A percentile compares a stretch with the other conserved stretches of the same genome.
phyloP scores from a whole-genome alignment of 1,284 basidiomycete species.

The Cryptococcus floricola region DNA sequence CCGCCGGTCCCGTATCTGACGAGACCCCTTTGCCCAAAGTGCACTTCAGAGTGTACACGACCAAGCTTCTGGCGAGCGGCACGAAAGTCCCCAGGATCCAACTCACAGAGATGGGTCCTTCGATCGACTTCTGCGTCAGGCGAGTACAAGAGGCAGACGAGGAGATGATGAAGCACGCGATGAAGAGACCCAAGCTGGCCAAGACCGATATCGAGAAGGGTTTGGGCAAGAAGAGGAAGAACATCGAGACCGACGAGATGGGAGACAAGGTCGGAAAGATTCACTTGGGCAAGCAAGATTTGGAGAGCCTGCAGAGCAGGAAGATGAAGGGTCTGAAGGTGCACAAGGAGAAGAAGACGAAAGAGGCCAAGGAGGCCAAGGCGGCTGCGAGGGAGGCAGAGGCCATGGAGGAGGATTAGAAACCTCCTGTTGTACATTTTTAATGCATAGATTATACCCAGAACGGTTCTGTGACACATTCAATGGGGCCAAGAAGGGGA shows the following conservation, averaged over 20 bases:
- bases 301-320: constrained; percentile 68
- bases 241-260: constrained; percentile 97
- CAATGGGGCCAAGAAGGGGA: too few species aligned
- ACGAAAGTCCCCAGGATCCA: constrained; percentile 70
- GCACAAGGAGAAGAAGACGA: constrained; percentile 21
- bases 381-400: constrained; percentile 19
- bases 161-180: constrained; percentile 74
- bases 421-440: constrained; percentile 7
- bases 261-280: constrained; percentile 88
- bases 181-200: constrained; percentile 79
- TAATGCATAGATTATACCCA: background rate
- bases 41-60: constrained; percentile 84
- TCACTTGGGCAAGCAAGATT: constrained; percentile 86
- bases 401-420: constrained; percentile 14
- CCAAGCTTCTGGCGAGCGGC: constrained; percentile 70
- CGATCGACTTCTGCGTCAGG: constrained; percentile 76
- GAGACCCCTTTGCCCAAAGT: constrained; percentile 64
- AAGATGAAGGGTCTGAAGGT: constrained; percentile 51
- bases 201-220: constrained; percentile 80
- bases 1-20: constrained; percentile 59
- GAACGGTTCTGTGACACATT: background rate
- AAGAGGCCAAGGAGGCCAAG: constrained; percentile 14
- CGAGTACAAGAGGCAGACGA: constrained; percentile 69
- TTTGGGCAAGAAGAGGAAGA: constrained; percentile 88
- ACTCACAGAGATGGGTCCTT: constrained; percentile 86